Base-by-base conservation (phyloP, 805 yeast genomes). In the Barnettozyma salicaria region DNA sequence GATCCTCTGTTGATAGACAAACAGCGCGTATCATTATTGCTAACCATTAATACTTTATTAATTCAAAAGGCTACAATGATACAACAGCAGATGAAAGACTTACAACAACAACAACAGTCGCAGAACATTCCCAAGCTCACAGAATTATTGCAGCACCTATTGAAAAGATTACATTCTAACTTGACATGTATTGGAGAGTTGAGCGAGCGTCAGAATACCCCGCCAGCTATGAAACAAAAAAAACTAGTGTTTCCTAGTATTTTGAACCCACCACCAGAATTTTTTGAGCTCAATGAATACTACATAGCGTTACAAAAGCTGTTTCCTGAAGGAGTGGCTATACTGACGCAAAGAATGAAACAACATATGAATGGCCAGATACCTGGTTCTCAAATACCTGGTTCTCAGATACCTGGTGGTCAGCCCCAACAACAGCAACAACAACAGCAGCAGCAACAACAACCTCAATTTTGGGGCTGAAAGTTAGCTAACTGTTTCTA, bases 101-200 rank as follows among this genome's bases (percentile, higher is more conserved):
- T n/a, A 9, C 42, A 41, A 19, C 47, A 30, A 11, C 37, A 34
- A 27, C 31, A 42, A 26, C 34, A 35, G n/a, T 24, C 40, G 5
- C 47, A 32, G 31, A 37, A 14, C 20, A 37, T 16, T 32, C 47
- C 49, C 1, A 50, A 49, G 26, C 36, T 50, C 3, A 48, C 42
- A 14, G 38, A 45, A 8, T 25, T 53, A 7, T 35, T 49, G 7
- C 57, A 54, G 18, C 55, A 48, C 9, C 26, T 53, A 2, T 14
- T 54, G 19, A 54, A 54, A 23, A 42, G 59, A 35, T 33, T 54
- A 4, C 59, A 54, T 26, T 45, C 59, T 2, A 54, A 54, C 26
- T 32, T 54, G 7, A 51, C 57, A 2, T 54, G 59, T 33, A 54
- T 54, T 26, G 59, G 58, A 0, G 59, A 54, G 21, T 33, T 54